phyloP scores from a whole-genome alignment of 1,284 basidiomycete genomes.

The Ceratobasidium sp. region DNA sequence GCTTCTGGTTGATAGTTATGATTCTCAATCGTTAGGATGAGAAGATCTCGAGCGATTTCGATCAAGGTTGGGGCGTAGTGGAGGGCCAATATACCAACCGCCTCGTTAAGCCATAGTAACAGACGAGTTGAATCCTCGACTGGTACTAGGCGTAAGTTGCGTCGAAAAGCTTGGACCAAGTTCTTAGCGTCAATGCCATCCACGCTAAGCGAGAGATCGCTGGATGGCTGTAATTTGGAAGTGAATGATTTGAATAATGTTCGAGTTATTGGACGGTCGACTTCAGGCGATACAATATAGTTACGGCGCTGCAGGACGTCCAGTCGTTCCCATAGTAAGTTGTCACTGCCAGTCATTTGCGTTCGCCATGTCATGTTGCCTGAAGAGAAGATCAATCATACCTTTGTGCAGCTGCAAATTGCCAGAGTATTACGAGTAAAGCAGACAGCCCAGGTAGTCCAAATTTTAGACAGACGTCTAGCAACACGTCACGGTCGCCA shows the following conservation, averaged over 20 bases:
- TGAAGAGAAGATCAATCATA: not conserved
- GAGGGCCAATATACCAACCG: not conserved
- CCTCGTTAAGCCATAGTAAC: not conserved
- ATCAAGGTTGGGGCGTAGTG: not conserved
- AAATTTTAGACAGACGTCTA: not conserved
- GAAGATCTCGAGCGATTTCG: not conserved
- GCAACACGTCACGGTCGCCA: not conserved
- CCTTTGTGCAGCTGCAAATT: not conserved
- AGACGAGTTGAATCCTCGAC: not conserved
- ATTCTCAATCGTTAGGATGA: not conserved
- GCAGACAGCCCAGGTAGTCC: not conserved
- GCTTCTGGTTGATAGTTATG: not conserved
- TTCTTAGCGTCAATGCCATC: not conserved
- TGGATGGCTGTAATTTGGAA: not conserved
- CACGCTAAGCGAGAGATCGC: not conserved
- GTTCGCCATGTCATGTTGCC: not conserved
- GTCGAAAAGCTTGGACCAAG: not conserved
- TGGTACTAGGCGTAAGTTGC: not conserved
- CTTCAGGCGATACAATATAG: not conserved
- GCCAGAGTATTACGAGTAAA: not conserved
- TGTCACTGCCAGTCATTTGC: not conserved
- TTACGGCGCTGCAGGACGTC: not conserved
- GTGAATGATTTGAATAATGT: not conserved
- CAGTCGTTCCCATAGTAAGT: not conserved
- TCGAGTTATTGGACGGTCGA: not conserved